These are phyloP conservation scores for Halophytophthora batemanensis DNA, from an alignment of 352 stramenopile genomes.

Conservation along the genomic window DNA sequence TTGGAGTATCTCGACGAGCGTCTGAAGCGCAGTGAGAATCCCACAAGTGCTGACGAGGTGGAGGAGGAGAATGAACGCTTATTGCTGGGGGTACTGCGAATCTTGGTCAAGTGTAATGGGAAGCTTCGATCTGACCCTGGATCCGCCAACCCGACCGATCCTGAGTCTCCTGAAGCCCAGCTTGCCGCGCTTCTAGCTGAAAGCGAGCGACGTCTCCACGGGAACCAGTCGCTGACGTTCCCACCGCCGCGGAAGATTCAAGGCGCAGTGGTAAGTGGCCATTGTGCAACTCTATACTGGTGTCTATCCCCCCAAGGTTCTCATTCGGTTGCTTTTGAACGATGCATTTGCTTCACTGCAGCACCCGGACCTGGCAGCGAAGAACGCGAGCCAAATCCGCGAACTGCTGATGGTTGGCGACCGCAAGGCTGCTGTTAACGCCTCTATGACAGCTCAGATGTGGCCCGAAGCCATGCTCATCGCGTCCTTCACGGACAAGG, in stretches of 20 bases:
- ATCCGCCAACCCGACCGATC: constrained; percentile 40
- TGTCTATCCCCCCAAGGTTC: background rate
- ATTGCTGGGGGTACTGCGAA: constrained; percentile 58
- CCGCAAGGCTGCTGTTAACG: constrained; percentile 67
- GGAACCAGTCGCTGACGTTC: constrained; percentile 44
- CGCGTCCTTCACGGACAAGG: constrained; percentile 80
- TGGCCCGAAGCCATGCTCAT: constrained; percentile 88
- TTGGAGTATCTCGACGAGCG: constrained; percentile 64
- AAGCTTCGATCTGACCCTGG: constrained; percentile 53
- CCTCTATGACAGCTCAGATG: constrained; percentile 79
- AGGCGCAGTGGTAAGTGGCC: constrained; percentile 26
- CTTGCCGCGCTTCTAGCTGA: constrained; percentile 65
- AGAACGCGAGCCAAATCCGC: constrained; percentile 56
- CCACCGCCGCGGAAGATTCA: constrained; percentile 42
- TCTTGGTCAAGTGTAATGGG: constrained; percentile 82
- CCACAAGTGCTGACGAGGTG: constrained; percentile 10
- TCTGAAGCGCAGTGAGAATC: constrained; percentile 33
- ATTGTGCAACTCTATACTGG: constrained; percentile 1
- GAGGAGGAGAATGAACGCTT: constrained; percentile 68
- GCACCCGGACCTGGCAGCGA: constrained; percentile 47
- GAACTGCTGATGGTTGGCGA: constrained; percentile 76
- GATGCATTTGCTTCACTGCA: constrained; percentile 17
- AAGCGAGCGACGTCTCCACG: constrained; percentile 60
- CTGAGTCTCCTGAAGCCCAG: constrained; percentile 60
- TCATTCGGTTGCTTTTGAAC: background rate